Evolutionary conservation across 2,329 filamentous ascomycete species (phyloP), one percentile per base, ranked within the genome.

Genomic region (Ilyonectria robusta): DNA sequence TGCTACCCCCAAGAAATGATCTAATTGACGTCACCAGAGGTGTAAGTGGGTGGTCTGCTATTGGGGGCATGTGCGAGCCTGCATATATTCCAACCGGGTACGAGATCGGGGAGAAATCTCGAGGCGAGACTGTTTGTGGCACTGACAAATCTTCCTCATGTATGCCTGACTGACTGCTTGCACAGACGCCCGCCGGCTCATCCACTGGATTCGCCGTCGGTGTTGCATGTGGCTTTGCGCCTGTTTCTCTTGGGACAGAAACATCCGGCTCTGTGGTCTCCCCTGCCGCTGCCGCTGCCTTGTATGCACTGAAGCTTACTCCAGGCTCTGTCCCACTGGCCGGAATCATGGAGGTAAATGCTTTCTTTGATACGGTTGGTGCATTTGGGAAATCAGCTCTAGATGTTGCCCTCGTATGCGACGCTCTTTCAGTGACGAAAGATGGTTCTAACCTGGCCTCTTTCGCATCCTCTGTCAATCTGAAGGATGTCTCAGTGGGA

Each of bases 121-220:
- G 44, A 47, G 44, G 44, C 44, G 44, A 47, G 44, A 47, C 44
- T 13, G 44, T 47, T 19, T 15, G 35, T 37, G 21, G 44, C 13
- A 47, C 21, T n/a, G 4, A 23, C 26, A 6, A 7, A 19, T 23
- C 11, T 10, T 47, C 5, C 2, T 17, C 2, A 11, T 1, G 9
- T 19, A n/a, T 10, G 44, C 17, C 6, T 47, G 6, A 23, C 44
- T 47, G 44, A 47, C 9, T 19, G 4, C 17, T 19, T 47, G 11
- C 3, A 19, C 33, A 65, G 62, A 53, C 42, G 13, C 62, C 62
- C 10, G 62, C 40, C 23, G 62, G 62, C 31, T 65, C 62, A 23
- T 65, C 62, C n/a, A 59, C 62, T 3, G 62, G 62, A 17, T 60
- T 56, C 37, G 62, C 62, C 35, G 46, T 65, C 7, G 62, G 55